Percentiles rank a stretch among this genome's conserved stretches.
These are phyloP conservation scores for Herpetospermum pedunculosum DNA, from an alignment of 306 rosid species.

Conservation along the genomic window DNA sequence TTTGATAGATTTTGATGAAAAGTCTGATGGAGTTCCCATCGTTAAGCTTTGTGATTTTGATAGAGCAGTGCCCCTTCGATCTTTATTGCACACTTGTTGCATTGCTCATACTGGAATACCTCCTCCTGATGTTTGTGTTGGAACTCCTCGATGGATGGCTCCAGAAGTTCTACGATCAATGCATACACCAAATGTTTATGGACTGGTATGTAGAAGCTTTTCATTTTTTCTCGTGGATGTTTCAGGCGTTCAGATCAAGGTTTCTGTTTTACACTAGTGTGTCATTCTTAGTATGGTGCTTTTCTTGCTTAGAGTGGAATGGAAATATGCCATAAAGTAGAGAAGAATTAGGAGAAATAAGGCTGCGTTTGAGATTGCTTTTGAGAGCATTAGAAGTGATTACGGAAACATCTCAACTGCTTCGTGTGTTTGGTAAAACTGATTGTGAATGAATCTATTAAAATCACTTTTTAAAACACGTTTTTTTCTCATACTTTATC, in stretches of 20 bases:
- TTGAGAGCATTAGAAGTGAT: too few species aligned
- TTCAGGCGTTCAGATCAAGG: conserved; percentile 2
- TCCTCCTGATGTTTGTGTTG: conserved; percentile 71
- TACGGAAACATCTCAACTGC: too few species aligned
- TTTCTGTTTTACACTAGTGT: background rate
- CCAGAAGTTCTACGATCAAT: conserved; percentile 86
- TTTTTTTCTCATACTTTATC: too few species aligned
- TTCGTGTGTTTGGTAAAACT: too few species aligned
- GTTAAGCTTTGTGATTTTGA: conserved; percentile 99
- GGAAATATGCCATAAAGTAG: background rate
- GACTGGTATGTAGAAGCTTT: conserved; percentile 48
- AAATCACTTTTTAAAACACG: too few species aligned
- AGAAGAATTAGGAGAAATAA: background rate
- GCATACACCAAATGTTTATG: conserved; percentile 48
- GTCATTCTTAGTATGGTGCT: background rate
- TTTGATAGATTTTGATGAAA: conserved; percentile 59
- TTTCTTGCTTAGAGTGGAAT: background rate
- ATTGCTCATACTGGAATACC: conserved; percentile 78
- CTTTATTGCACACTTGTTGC: conserved; percentile 69
- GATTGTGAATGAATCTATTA: too few species aligned
- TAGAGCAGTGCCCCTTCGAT: conserved; percentile 82
- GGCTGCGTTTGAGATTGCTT: too few species aligned
- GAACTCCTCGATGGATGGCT: conserved; percentile 99
- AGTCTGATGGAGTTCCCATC: conserved; percentile 58
- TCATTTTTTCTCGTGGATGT: background rate